Percentiles rank a stretch among this genome's conserved stretches.
These are phyloP conservation scores for Carex sylvatica DNA, from an alignment of 202 grass and related monocot genomes.

Conservation along the genomic window DNA sequence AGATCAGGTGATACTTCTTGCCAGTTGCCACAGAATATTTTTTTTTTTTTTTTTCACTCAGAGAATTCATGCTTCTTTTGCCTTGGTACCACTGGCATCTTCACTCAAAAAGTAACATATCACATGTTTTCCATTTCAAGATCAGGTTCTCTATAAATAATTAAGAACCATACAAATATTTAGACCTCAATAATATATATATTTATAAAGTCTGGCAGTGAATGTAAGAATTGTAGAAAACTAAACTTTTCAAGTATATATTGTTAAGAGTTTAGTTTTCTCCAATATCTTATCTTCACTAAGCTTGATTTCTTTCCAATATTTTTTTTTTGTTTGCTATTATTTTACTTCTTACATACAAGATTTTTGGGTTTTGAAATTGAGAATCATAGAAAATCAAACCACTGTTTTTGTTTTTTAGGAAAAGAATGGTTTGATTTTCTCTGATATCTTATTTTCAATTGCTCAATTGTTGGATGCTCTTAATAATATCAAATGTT, in stretches of 20 bases:
- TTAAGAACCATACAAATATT: not conserved
- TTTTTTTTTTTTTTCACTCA: too few species aligned
- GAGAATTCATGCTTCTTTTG: not conserved
- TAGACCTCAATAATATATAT: too few species aligned
- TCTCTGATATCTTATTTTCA: slow-evolving; percentile 63
- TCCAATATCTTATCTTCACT: slow-evolving; percentile 59
- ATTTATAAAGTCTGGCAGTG: slow-evolving; percentile 1
- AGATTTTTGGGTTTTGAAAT: slow-evolving; percentile 35
- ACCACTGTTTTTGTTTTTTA: slow-evolving; percentile 11
- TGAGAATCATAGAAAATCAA: slow-evolving; percentile 52
- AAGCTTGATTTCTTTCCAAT: not conserved
- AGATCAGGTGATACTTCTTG: too few species aligned
- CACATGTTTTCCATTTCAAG: not conserved
- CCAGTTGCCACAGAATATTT: too few species aligned
- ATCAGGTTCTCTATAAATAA: not conserved
- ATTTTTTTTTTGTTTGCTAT: not conserved
- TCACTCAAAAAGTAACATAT: not conserved
- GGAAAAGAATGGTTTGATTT: slow-evolving; percentile 36
- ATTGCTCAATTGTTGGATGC: not conserved
- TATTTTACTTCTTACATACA: not conserved
- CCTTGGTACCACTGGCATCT: not conserved
- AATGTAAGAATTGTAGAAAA: slow-evolving; percentile 62
- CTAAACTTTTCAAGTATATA: slow-evolving; percentile 38
- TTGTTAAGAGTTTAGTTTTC: slow-evolving; percentile 53
- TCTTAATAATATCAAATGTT: not conserved